Base-by-base conservation (phyloP, 2,329 filamentous ascomycete species). In the Ilyonectria sp. region DNA sequence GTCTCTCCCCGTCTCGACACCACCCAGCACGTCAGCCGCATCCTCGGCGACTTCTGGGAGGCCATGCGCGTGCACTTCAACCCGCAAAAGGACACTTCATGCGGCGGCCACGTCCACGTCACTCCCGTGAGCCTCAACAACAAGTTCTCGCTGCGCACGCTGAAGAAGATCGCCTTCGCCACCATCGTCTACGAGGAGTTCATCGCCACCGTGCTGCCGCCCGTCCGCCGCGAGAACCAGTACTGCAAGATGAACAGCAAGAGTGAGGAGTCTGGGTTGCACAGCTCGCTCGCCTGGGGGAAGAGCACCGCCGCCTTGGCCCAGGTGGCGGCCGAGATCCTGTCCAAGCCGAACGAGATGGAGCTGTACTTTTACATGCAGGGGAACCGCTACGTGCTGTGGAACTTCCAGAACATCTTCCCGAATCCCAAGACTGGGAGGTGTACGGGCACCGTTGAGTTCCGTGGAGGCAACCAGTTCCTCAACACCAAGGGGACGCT, bases 11-110 rank as follows among this genome's bases (percentile, higher is more conserved):
- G 75, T 46, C 77, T 82, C 33, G 76, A 81, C 72, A 81, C 80
- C 17, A 79, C 74, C 35, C 76, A 76, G 60, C 73, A 72, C 59
- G 67, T 81, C 60, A 74, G 73, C 55, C 70, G 63, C 59, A 79
- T 78, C 71, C 75, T 82, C 65, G 75, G 77, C 65, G 79, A 81
- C 68, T 82, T 82, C 74, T 82, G 81, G 81, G 78, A 82, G 71
- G 80, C 80, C 67, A 81, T 82, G 80, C 76, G 76, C 57, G 80
- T 81, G n/a, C 79, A 82, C 72, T 82, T 82, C 67, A 77, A 78
- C 56, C 79, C 79, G 21, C 78, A 80, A 65, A 71, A 74, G 35
- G 78, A 81, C 62, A 54, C 71, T 26, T 79, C 77, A 2, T 82
- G 81, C 69, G 80, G 81, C 63, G 80, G 80, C 54, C 81, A 82